phyloP scores from a whole-genome alignment of 345 rosid genomes.

The Eucalyptus erythrocorys region DNA sequence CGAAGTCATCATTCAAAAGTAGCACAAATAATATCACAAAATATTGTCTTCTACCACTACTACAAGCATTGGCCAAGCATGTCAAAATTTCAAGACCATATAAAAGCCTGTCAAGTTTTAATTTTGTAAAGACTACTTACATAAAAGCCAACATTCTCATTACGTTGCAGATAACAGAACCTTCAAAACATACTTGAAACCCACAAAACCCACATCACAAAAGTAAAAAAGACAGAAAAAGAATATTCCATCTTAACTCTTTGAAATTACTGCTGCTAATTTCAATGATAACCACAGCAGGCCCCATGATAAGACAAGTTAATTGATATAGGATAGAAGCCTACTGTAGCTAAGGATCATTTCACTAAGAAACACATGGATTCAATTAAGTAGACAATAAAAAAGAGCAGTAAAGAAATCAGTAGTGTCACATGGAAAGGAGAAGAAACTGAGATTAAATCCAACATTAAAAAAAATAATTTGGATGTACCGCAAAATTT shows the following conservation, averaged over 20 bases:
- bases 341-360: neutral
- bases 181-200: neutral
- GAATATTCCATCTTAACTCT: neutral
- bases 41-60: neutral
- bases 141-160: neutral
- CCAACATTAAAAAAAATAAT: neutral
- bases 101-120: neutral
- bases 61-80: neutral
- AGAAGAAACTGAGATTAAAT: neutral
- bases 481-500: neutral
- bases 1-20: neutral
- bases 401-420: neutral
- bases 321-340: neutral
- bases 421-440: neutral
- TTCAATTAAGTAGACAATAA: neutral
- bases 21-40: neutral
- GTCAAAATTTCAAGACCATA: neutral
- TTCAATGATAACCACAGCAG: neutral
- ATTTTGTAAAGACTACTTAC: neutral
- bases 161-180: neutral
- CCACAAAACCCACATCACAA: neutral
- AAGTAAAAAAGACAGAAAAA: neutral
- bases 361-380: neutral
- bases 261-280: neutral
- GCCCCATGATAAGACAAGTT: neutral